These are phyloP conservation scores for Calonectria hongkongensis DNA, from an alignment of 2,329 filamentous ascomycete genomes.

Conservation along the genomic window DNA sequence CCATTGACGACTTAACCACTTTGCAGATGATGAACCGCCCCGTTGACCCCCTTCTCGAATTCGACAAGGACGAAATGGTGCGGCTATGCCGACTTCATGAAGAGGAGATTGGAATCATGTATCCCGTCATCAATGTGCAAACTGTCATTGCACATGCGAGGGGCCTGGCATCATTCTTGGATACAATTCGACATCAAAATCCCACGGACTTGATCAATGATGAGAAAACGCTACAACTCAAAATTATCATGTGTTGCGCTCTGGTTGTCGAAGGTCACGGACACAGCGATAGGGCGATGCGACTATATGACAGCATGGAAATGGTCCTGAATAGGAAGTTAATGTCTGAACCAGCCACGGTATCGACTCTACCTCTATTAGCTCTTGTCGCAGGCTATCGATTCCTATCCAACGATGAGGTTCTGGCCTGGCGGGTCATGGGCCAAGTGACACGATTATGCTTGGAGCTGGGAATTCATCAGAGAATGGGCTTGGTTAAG, in stretches of 20 bases:
- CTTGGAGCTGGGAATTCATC: conserved; percentile 88
- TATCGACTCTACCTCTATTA: conserved; percentile 70
- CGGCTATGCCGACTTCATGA: conserved; percentile 87
- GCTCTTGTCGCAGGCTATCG: conserved; percentile 79
- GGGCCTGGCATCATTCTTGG: conserved; percentile 82
- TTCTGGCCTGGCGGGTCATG: conserved; percentile 90
- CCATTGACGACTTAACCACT: conserved; percentile 47
- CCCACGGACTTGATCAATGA: conserved; percentile 66
- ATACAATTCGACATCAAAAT: conserved; percentile 65
- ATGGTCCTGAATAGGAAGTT: conserved; percentile 80
- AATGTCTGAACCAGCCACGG: conserved; percentile 71
- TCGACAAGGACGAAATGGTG: conserved; percentile 86
- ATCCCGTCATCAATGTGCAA: conserved; percentile 87
- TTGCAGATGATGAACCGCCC: conserved; percentile 60
- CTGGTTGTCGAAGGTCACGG: conserved; percentile 87
- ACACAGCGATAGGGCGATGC: conserved; percentile 82
- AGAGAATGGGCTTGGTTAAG: conserved; percentile 81
- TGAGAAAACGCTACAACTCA: conserved; percentile 80
- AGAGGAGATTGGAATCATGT: conserved; percentile 95
- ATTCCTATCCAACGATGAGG: conserved; percentile 90
- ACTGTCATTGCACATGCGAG: conserved; percentile 82
- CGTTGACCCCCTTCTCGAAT: conserved; percentile 85
- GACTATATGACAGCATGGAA: conserved; percentile 86
- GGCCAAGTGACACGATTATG: conserved; percentile 88
- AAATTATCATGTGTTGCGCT: conserved; percentile 87